Base-by-base conservation (phyloP, 2,329 filamentous ascomycete species). In the Bipolaris zeicola region DNA sequence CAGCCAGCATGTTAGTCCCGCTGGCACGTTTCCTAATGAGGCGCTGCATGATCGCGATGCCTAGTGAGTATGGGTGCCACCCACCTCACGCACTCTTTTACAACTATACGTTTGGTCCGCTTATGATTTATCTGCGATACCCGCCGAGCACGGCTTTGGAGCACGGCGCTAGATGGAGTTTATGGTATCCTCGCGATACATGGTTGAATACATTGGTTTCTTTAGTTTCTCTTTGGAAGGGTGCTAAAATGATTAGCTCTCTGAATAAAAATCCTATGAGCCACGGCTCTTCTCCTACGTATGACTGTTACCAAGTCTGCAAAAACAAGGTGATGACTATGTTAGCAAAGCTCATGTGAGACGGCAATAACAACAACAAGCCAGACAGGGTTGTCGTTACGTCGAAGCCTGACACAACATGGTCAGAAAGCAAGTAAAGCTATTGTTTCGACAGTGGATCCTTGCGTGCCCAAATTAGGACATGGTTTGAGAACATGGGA, bases 1-100 rank as follows among this genome's bases (percentile, higher is more conserved):
- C 18, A 76, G 72, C 37, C 71, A 75, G 65, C 71, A 76, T 48
- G 71, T 76, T 52, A 75, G 68, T 36, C 74, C 74, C 11, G 58
- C 68, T 10, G 63, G 57, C 8, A 77, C 72, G 38, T 72, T 75
- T 51, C 73, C 73, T 11, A 55, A 62, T 14, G 67, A 74, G 50
- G 64, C 58, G 14, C 48, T 70, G 53, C 64, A 66, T 50, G 55
- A 63, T 50, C 57, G 44, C 3, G 53, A 62, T 39, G 53, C 61
- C 34, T 66, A 61, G 20, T 18, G 13, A 18, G 18, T 18, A 16
- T 26, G 13, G 14, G 2, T 14, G 16, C 13, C 22, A 18, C 14
- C 8, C 26, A 14, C 10, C 28, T 45, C 2, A 44, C 22, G 8
- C 24, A 13, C 37, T 52, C 46, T 41, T 18, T 58, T 37, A 50